These are phyloP conservation scores for Phytophthora pseudosyringae DNA, from an alignment of 352 stramenopile species.

Conservation along the genomic window DNA sequence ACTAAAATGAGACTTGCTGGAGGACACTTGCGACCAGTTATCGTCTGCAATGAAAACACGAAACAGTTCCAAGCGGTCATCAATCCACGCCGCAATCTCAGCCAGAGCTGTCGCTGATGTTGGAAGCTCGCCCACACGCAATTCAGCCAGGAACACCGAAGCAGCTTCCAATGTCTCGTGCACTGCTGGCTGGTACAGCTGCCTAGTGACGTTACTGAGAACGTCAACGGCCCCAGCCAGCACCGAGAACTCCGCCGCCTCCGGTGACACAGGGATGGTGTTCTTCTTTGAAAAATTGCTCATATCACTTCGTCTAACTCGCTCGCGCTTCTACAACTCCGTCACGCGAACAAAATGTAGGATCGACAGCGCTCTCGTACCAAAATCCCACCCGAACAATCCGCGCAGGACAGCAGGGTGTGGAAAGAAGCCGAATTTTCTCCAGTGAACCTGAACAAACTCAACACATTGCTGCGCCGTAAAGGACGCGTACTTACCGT, in stretches of 20 bases:
- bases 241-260: neutral
- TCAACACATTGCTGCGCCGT: constrained; percentile 17
- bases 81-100: constrained; percentile 2
- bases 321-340: neutral
- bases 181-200: constrained; percentile 2
- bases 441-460: constrained; percentile 20
- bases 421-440: constrained; percentile 21
- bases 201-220: neutral
- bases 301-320: neutral
- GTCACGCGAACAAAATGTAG: constrained; percentile 12
- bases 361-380: constrained; percentile 6
- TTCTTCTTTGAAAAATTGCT: constrained; percentile 22
- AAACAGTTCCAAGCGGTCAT: constrained; percentile 14
- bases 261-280: neutral
- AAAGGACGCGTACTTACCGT: constrained; percentile 16
- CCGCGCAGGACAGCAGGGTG: constrained; percentile 23
- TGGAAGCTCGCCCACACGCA: constrained; percentile 1
- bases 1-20: constrained; percentile 6
- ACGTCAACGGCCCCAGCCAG: neutral
- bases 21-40: neutral
- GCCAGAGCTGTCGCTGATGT: neutral
- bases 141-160: neutral
- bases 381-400: constrained; percentile 21
- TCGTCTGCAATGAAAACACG: neutral
- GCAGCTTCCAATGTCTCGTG: neutral